Evolutionary conservation across 345 rosid species (phyloP).

Genomic region (Lepidium didymum): DNA sequence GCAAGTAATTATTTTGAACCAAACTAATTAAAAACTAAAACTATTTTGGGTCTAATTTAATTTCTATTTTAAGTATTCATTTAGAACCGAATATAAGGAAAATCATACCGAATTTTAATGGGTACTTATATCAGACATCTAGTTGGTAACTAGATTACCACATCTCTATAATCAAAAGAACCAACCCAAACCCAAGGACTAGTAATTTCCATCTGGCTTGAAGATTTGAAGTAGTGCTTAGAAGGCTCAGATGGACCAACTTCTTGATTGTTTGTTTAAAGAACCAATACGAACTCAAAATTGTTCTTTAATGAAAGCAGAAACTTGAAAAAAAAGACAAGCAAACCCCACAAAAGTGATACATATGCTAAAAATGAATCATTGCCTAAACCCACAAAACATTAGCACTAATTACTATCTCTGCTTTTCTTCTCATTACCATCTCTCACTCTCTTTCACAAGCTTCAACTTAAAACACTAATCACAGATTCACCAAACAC

Average conservation of each 20-base stretch:
- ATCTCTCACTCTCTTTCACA: slow-evolving; percentile 2
- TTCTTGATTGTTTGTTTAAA: not conserved
- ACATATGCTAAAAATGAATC: slow-evolving; percentile 20
- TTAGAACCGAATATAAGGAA: no score
- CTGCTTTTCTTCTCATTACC: not conserved
- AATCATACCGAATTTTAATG: no score
- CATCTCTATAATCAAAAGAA: no score
- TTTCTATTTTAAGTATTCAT: no score
- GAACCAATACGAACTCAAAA: not conserved
- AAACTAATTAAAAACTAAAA: no score
- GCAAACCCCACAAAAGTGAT: slow-evolving; percentile 21
- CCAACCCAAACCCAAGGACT: no score
- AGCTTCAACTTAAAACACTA: slow-evolving; percentile 1
- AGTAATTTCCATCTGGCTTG: no score
- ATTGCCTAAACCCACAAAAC: slow-evolving; percentile 27
- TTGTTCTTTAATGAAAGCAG: not conserved
- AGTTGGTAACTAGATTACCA: no score
- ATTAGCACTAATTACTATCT: slow-evolving; percentile 15
- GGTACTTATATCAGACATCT: no score
- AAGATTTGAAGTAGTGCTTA: no score
- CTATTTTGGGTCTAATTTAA: no score
- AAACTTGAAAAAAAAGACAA: slow-evolving; percentile 5
- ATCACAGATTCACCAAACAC: not conserved
- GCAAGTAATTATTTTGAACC: no score
- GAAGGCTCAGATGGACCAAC: slow-evolving; percentile 5